Evolutionary conservation across 2,329 filamentous ascomycete species (phyloP).

Genomic region (Dryadomyces quercus-mongolicae): DNA sequence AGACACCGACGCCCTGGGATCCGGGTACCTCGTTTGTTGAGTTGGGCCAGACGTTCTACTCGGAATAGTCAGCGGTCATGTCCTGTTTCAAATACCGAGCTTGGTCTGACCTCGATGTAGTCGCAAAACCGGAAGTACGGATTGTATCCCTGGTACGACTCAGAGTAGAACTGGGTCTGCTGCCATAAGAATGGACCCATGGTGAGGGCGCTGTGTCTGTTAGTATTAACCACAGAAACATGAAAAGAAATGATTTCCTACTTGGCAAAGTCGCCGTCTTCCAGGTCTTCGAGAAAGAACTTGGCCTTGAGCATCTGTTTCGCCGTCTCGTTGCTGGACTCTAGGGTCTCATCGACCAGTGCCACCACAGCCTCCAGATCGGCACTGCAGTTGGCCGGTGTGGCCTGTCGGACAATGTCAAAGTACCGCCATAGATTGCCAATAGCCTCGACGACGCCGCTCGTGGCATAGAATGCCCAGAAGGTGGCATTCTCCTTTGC

Average conservation of each 20-base stretch:
- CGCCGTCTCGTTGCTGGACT: constrained; percentile 23
- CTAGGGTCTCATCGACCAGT: constrained; percentile 35
- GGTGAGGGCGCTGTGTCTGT: constrained; percentile 28
- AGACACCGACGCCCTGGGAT: constrained; percentile 34
- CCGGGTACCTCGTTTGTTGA: constrained; percentile 29
- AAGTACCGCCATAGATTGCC: constrained; percentile 44
- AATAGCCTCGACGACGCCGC: constrained; percentile 40
- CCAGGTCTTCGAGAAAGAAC: constrained; percentile 32
- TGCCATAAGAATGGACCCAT: constrained; percentile 48
- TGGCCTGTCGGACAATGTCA: constrained; percentile 26
- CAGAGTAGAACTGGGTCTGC: constrained; percentile 15
- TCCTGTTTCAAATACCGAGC: too few species aligned
- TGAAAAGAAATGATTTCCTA: constrained; percentile 1
- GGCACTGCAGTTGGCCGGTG: constrained; percentile 41
- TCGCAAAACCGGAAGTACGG: constrained; percentile 36
- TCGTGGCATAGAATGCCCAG: constrained; percentile 44
- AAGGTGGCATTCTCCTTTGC: constrained; percentile 16
- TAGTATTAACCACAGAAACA: background rate
- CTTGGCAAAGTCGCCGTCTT: constrained; percentile 31
- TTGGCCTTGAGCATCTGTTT: constrained; percentile 33
- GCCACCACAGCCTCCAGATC: constrained; percentile 37
- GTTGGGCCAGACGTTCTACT: constrained; percentile 25
- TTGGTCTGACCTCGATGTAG: constrained; percentile 24
- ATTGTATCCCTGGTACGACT: constrained; percentile 26
- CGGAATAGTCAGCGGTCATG: too few species aligned